A percentile compares a stretch with the other conserved stretches of the same genome.
phyloP scores from a whole-genome alignment of 148 eudicot species.

The Fallopia convolvulus region DNA sequence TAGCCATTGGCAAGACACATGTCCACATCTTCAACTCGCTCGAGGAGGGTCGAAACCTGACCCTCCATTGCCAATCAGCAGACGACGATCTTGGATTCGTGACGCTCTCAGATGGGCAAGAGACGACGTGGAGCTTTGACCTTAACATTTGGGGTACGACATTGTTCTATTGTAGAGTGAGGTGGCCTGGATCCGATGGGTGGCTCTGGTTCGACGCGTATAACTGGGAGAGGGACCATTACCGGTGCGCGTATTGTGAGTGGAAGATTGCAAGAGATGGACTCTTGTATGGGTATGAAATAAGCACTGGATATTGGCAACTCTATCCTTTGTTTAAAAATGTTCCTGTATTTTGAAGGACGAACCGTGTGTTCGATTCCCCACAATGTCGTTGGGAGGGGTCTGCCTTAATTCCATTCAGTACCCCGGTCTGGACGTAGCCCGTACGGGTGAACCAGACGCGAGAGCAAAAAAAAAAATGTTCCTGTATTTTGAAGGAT shows the following conservation, averaged over 20 bases:
- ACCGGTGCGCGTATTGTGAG: conserved; percentile 13
- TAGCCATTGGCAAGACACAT: background rate
- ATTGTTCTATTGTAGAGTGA: conserved; percentile 23
- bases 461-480: too few relatives aligned
- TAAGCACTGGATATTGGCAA: background rate
- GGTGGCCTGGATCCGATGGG: conserved; percentile 10
- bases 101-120: background rate
- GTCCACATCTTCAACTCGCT: conserved; percentile 10
- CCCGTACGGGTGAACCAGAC: too few relatives aligned
- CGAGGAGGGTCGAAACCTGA: background rate
- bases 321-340: background rate
- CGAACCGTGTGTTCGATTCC: too few relatives aligned
- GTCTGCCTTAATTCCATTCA: too few relatives aligned
- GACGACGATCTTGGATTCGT: conserved; percentile 24
- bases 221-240: conserved; percentile 9
- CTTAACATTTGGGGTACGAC: conserved; percentile 24
- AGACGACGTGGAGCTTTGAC: conserved; percentile 16
- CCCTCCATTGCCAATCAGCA: conserved; percentile 20
- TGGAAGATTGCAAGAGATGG: conserved; percentile 28
- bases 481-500: too few relatives aligned
- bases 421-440: too few relatives aligned
- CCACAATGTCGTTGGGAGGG: too few relatives aligned
- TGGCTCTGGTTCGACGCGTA: conserved; percentile 23
- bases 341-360: too few relatives aligned
- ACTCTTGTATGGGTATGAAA: background rate